Evolutionary conservation across 192 early-diverging fungal species (phyloP).

Genomic region (Lobosporangium transversale): DNA sequence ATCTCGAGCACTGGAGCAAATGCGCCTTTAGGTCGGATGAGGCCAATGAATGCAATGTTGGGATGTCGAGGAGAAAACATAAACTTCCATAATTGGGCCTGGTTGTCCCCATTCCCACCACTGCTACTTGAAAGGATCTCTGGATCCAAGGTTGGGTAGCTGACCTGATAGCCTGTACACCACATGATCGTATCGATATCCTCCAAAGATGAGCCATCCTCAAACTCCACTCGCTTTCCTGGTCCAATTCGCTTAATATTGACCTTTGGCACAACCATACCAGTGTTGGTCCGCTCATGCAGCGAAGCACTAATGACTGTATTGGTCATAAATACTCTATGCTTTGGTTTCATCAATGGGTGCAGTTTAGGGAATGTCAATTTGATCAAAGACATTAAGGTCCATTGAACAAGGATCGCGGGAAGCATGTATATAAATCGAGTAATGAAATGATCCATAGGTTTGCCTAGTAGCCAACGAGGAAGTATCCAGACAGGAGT

Average conservation of each 20-base stretch:
- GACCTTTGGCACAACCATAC: slow-evolving; percentile 60
- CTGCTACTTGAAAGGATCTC: slow-evolving; percentile 44
- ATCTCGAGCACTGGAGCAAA: slow-evolving; percentile 67
- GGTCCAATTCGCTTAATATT: slow-evolving; percentile 56
- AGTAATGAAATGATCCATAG: slow-evolving; percentile 57
- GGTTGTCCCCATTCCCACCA: slow-evolving; percentile 50
- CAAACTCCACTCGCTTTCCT: slow-evolving; percentile 61
- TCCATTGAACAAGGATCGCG: slow-evolving; percentile 41
- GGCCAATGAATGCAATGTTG: slow-evolving; percentile 69
- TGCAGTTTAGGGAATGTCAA: not conserved
- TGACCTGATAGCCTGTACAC: slow-evolving; percentile 71
- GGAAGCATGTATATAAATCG: slow-evolving; percentile 55
- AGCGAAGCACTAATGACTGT: slow-evolving; percentile 62
- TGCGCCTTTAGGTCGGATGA: slow-evolving; percentile 64
- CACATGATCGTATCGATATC: slow-evolving; percentile 67
- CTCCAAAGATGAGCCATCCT: slow-evolving; percentile 62
- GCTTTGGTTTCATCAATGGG: slow-evolving; percentile 55
- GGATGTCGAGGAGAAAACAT: slow-evolving; percentile 60
- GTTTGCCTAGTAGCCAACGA: slow-evolving; percentile 60
- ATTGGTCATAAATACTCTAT: slow-evolving; percentile 49
- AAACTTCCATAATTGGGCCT: slow-evolving; percentile 66
- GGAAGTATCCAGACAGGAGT: slow-evolving; percentile 51
- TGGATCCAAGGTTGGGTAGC: slow-evolving; percentile 60
- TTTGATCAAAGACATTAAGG: not conserved
- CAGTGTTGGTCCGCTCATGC: slow-evolving; percentile 60